A percentile compares a stretch with the other conserved stretches of the same genome.
Evolutionary conservation across 306 rosid genomes (phyloP).

Genomic region (Cyamopsis tetragonoloba): DNA sequence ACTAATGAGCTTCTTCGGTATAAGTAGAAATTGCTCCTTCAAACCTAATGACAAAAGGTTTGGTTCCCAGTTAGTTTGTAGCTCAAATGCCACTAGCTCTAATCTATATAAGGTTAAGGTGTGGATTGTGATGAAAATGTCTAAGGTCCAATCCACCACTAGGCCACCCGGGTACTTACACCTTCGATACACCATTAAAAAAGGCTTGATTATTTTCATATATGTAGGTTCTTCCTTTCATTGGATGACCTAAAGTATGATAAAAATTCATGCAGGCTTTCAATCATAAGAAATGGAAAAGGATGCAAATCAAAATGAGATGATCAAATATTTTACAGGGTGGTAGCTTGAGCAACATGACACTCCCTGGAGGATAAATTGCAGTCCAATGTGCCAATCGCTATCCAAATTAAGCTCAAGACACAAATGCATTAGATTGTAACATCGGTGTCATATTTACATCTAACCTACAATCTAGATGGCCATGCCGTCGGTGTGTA

Average conservation of each 20-base stretch:
- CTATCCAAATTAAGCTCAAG: background rate
- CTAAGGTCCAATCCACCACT: background rate
- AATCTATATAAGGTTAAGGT: background rate
- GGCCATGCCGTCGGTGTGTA: background rate
- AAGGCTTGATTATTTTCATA: background rate
- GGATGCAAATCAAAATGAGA: background rate
- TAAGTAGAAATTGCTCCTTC: background rate
- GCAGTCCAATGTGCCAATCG: background rate
- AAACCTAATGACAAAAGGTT: background rate
- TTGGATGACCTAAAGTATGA: background rate
- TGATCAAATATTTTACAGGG: background rate
- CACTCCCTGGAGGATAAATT: background rate
- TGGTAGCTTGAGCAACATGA: background rate
- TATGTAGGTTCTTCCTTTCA: background rate
- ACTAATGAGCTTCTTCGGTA: too few species aligned
- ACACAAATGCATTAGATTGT: constrained; percentile 15
- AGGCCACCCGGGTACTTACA: background rate
- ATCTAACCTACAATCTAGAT: background rate
- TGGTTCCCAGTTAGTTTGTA: background rate
- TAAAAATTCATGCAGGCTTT: background rate
- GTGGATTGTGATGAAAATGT: background rate
- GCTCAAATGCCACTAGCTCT: background rate
- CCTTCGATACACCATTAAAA: background rate
- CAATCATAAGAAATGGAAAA: background rate
- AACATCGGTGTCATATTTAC: background rate